phyloP scores from a whole-genome alignment of 2,329 filamentous ascomycete genomes.

The Byssothecium circinans region DNA sequence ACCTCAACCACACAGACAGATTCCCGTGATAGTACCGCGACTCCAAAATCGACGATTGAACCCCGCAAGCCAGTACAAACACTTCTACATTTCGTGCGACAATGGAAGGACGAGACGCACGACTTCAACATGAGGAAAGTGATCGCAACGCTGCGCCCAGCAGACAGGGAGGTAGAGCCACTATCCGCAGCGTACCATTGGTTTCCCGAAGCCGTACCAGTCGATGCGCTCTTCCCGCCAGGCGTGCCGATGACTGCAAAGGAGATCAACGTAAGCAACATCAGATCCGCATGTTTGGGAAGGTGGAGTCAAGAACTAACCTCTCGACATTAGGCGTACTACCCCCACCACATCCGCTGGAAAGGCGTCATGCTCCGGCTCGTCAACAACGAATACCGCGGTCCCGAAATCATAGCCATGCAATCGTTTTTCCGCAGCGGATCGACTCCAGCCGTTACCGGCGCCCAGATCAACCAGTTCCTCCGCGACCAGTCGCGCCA shows the following conservation, averaged over 20 bases:
- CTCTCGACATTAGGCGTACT: constrained; percentile 18
- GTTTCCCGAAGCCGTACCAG: constrained; percentile 22
- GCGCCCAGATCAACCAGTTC: constrained; percentile 13
- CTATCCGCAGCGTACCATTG: constrained; percentile 8
- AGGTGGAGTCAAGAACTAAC: not conserved
- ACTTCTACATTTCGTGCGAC: constrained; percentile 13
- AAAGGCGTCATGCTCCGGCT: constrained; percentile 27
- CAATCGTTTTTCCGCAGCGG: constrained; percentile 25
- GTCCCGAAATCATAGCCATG: constrained; percentile 23
- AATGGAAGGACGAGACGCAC: constrained; percentile 24
- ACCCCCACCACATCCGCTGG: constrained; percentile 31
- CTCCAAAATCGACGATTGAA: not conserved
- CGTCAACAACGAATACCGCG: constrained; percentile 22
- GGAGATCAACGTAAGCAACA: constrained; percentile 18
- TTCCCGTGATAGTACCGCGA: not conserved
- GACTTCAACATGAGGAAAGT: constrained; percentile 17
- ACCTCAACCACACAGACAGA: not conserved
- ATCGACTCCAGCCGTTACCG: constrained; percentile 5
- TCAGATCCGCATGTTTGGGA: not conserved
- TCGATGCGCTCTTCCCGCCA: constrained; percentile 28
- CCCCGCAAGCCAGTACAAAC: not conserved
- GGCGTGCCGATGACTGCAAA: constrained; percentile 27
- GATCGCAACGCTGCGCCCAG: not conserved
- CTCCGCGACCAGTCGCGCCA: constrained; percentile 18
- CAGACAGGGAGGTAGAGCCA: not conserved